Percentiles rank a stretch among this genome's conserved stretches.
These are phyloP conservation scores for Podaxis sp. DNA, from an alignment of 768 basidiomycete genomes.

Conservation along the genomic window DNA sequence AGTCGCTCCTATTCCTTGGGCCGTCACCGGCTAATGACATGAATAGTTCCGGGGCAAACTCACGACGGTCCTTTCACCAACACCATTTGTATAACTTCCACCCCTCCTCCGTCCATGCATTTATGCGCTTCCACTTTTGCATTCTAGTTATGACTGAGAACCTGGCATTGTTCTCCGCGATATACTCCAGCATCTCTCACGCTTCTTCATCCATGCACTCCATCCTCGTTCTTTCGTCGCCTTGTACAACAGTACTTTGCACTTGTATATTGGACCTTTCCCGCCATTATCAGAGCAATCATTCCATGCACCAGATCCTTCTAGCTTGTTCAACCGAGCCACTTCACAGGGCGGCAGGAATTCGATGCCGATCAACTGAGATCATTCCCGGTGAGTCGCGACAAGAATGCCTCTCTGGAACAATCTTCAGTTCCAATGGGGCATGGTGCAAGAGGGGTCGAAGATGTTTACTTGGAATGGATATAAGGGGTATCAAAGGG, in stretches of 20 bases:
- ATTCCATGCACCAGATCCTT: neutral
- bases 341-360: neutral
- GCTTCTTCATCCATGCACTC: neutral
- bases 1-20: neutral
- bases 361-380: neutral
- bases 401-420: neutral
- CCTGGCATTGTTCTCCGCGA: neutral
- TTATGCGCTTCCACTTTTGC: neutral
- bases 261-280: slow-evolving; percentile 1
- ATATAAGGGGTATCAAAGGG: neutral
- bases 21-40: neutral
- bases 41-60: slow-evolving; percentile 1
- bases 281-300: neutral
- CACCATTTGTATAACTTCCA: slow-evolving; percentile 1
- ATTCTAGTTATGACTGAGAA: neutral
- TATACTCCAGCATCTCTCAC: neutral
- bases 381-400: neutral
- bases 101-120: neutral
- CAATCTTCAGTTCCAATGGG: neutral
- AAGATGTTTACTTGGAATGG: neutral
- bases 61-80: slow-evolving; percentile 3
- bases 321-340: neutral
- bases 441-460: neutral
- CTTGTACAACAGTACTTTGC: neutral
- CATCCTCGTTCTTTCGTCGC: neutral